Evolutionary conservation across 176 grass and related monocot genomes (phyloP).

Genomic region (Cenchrus americanus): DNA sequence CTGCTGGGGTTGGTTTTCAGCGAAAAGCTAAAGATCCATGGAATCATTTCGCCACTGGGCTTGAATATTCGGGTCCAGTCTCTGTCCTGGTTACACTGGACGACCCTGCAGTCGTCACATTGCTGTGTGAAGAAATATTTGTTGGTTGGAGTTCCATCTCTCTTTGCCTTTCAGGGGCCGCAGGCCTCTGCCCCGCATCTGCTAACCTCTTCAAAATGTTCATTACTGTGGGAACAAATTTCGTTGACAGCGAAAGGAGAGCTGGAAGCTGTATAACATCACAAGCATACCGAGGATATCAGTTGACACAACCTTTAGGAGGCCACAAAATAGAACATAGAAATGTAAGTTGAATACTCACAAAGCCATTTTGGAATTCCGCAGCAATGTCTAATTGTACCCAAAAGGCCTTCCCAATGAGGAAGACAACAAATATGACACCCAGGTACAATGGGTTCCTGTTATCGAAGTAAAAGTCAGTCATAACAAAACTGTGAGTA

Average conservation of each 20-base stretch:
- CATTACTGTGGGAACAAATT: slow-evolving; percentile 91
- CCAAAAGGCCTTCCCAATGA: slow-evolving; percentile 88
- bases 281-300: slow-evolving; percentile 22
- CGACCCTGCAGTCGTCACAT: slow-evolving; percentile 60
- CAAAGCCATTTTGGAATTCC: slow-evolving; percentile 79
- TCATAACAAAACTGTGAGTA: neutral
- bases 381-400: slow-evolving; percentile 77
- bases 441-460: slow-evolving; percentile 87
- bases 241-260: slow-evolving; percentile 83
- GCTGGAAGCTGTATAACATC: slow-evolving; percentile 64
- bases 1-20: slow-evolving; percentile 19
- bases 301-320: slow-evolving; percentile 1
- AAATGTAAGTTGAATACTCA: slow-evolving; percentile 53
- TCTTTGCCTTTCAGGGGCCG: slow-evolving; percentile 48
- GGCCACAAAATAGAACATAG: slow-evolving; percentile 16
- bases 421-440: slow-evolving; percentile 79
- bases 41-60: slow-evolving; percentile 62
- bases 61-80: slow-evolving; percentile 62
- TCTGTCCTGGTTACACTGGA: slow-evolving; percentile 61
- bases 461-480: slow-evolving; percentile 37
- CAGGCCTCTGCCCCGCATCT: slow-evolving; percentile 63
- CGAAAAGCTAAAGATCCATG: slow-evolving; percentile 5
- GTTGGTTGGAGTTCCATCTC: slow-evolving; percentile 59
- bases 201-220: slow-evolving; percentile 88
- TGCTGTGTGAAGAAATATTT: slow-evolving; percentile 63